These are phyloP conservation scores for Wickerhamiella dianesei DNA, from an alignment of 805 yeast species.

Conservation along the genomic window DNA sequence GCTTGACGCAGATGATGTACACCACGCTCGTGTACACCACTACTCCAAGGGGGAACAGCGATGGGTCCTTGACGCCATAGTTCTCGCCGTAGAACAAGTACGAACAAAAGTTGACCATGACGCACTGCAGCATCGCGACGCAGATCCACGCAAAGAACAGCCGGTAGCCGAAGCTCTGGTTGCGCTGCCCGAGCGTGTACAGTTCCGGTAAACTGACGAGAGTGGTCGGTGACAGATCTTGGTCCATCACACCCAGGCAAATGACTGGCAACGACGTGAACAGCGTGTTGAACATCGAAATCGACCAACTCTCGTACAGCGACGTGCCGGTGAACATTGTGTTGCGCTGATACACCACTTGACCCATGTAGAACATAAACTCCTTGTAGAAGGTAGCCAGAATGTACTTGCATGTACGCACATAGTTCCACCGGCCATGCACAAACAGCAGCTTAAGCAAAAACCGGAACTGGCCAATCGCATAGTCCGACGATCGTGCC, in stretches of 20 bases:
- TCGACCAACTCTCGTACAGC: slow-evolving; percentile 87
- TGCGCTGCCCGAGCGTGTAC: slow-evolving; percentile 61
- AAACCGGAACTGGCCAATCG: slow-evolving; percentile 88
- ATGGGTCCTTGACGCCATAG: slow-evolving; percentile 52
- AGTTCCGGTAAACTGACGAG: slow-evolving; percentile 84
- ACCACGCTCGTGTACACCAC: slow-evolving; percentile 60
- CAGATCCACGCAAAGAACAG: slow-evolving; percentile 69
- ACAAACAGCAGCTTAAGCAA: slow-evolving; percentile 72
- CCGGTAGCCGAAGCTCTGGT: slow-evolving; percentile 56
- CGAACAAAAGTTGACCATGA: slow-evolving; percentile 53
- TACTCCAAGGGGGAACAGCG: slow-evolving; percentile 72
- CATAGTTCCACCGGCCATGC: slow-evolving; percentile 91
- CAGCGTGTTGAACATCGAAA: slow-evolving; percentile 92
- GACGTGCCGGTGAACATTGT: slow-evolving; percentile 89
- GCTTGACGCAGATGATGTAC: slow-evolving; percentile 59
- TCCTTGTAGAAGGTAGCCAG: slow-evolving; percentile 93
- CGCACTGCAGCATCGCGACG: slow-evolving; percentile 59
- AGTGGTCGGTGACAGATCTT: slow-evolving; percentile 79
- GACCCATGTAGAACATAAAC: slow-evolving; percentile 75
- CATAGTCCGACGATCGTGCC: slow-evolving; percentile 85
- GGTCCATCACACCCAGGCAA: slow-evolving; percentile 90
- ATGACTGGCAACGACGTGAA: slow-evolving; percentile 88
- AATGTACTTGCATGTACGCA: slow-evolving; percentile 82
- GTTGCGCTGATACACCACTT: slow-evolving; percentile 71
- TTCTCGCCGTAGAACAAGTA: slow-evolving; percentile 56